Percentiles rank a stretch among this genome's conserved stretches.
phyloP scores from a whole-genome alignment of 352 stramenopile genomes.

The Globisporangium abappressorium region DNA sequence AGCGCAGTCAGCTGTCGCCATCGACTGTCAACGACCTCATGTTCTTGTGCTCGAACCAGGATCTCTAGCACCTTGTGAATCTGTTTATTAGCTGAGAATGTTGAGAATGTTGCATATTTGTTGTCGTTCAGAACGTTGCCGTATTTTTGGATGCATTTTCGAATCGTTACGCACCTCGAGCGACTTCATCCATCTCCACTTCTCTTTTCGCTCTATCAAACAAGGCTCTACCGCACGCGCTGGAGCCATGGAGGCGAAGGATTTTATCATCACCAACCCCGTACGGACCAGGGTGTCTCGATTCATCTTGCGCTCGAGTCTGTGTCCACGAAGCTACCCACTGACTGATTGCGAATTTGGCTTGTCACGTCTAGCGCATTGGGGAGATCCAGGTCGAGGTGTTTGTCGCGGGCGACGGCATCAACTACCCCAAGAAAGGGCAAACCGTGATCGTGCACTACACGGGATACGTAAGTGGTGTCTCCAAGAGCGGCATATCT shows the following conservation, averaged over 20 bases:
- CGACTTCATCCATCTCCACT: background rate
- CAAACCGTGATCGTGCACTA: constrained; percentile 88
- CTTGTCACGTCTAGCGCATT: constrained; percentile 26
- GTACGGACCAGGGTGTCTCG: constrained; percentile 18
- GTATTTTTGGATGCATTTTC: background rate
- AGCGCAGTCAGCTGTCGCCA: background rate
- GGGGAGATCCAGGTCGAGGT: constrained; percentile 87
- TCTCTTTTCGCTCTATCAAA: background rate
- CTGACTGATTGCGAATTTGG: background rate
- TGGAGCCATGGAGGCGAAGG: constrained; percentile 50
- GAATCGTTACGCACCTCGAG: background rate
- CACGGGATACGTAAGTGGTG: constrained; percentile 67
- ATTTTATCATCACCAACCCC: constrained; percentile 54
- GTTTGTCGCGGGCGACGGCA: constrained; percentile 86
- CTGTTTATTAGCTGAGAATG: background rate
- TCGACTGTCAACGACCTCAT: constrained; percentile 7
- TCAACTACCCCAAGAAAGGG: constrained; percentile 88
- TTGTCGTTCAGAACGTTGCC: background rate
- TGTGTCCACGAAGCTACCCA: background rate
- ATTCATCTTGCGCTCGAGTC: no score
- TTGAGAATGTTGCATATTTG: background rate
- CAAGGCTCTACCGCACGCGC: background rate
- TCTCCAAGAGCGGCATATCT: background rate
- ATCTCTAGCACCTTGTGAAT: background rate
- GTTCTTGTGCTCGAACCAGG: constrained; percentile 2